Conservation (phyloP, 345 rosid genomes). For the Syzygium oleosum region DNA sequence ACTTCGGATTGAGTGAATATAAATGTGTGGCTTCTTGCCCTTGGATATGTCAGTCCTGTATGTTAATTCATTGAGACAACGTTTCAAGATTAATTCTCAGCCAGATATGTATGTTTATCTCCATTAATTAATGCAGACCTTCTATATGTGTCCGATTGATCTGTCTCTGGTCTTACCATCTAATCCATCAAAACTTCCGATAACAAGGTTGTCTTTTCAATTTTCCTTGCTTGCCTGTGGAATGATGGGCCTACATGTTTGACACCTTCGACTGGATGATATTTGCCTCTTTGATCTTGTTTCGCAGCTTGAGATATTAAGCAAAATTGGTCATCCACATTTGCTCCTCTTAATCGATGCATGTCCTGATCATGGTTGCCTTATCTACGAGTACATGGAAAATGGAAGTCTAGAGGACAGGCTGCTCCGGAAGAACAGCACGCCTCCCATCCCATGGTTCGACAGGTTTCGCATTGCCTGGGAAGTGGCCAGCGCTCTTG, state of each 20-base stretch:
- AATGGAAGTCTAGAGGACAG: conserved; percentile 83
- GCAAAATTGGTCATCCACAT: conserved; percentile 80
- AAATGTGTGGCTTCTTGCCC: not conserved
- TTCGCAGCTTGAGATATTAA: conserved; percentile 68
- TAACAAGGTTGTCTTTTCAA: not conserved
- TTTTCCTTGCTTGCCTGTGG: not conserved
- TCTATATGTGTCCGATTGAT: not conserved
- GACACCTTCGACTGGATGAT: not conserved
- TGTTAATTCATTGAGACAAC: not conserved
- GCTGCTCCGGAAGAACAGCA: conserved; percentile 30
- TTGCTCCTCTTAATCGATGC: conserved; percentile 89
- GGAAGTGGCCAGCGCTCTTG: conserved; percentile 80
- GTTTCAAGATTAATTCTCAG: not conserved
- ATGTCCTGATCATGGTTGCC: conserved; percentile 57
- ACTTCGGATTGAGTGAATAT: not conserved
- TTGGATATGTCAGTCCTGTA: not conserved
- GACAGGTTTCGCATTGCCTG: conserved; percentile 71
- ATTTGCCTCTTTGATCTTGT: not conserved
- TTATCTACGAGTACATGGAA: conserved; percentile 82
- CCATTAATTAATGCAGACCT: too few relatives aligned
- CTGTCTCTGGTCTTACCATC: not conserved
- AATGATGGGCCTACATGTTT: not conserved
- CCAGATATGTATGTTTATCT: not conserved
- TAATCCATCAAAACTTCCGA: not conserved
- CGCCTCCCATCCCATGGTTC: conserved; percentile 72